phyloP scores from a whole-genome alignment of 2,329 filamentous ascomycete species.

The Botrytis porri region DNA sequence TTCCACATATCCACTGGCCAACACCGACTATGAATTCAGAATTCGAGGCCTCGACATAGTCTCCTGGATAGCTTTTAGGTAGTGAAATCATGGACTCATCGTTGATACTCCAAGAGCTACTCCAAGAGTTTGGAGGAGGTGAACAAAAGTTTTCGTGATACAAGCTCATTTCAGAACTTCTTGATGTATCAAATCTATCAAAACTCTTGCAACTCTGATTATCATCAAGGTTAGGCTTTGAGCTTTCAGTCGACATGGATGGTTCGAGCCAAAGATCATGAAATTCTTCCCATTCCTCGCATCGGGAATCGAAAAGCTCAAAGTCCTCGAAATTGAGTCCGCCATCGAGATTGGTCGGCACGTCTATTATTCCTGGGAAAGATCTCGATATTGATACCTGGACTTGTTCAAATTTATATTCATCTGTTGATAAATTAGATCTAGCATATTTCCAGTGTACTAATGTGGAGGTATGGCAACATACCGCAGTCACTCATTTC shows the following conservation, averaged over 20 bases:
- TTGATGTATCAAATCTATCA: constrained; percentile 7
- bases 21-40: neutral
- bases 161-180: neutral
- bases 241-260: neutral
- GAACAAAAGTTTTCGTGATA: neutral
- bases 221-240: neutral
- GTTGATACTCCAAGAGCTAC: neutral
- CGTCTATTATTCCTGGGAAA: neutral
- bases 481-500: neutral
- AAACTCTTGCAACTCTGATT: neutral
- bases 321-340: neutral
- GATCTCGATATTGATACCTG: neutral
- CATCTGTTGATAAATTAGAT: neutral
- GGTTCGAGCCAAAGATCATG: neutral
- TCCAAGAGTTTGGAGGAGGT: neutral
- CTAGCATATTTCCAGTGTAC: neutral
- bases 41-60: neutral
- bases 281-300: neutral
- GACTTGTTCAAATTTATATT: neutral
- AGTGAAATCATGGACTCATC: neutral
- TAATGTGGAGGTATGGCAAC: neutral
- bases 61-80: neutral
- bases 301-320: neutral
- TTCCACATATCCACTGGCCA: constrained; percentile 6
- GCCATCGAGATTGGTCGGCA: neutral